These are phyloP conservation scores for Monosporascus sp. DNA, from an alignment of 2,329 filamentous ascomycete genomes.

Conservation along the genomic window DNA sequence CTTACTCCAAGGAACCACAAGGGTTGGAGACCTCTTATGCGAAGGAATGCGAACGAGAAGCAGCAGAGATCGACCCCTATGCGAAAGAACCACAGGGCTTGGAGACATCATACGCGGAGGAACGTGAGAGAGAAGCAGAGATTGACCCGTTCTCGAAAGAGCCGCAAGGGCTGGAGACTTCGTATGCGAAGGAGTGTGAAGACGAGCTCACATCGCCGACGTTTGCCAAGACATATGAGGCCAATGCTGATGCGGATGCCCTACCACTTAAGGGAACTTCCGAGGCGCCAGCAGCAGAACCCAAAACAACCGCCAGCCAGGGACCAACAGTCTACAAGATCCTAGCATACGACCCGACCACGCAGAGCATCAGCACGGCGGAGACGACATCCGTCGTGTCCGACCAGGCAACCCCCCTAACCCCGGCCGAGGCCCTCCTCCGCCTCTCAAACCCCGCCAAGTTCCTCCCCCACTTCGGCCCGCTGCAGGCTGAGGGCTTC, in stretches of 20 bases:
- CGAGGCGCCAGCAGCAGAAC: conserved; percentile 3
- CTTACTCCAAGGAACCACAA: conserved; percentile 39
- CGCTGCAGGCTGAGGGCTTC: conserved; percentile 56
- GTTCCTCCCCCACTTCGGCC: conserved; percentile 59
- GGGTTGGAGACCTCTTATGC: conserved; percentile 43
- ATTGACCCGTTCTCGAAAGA: conserved; percentile 37
- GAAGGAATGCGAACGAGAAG: conserved; percentile 28
- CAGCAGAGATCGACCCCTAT: conserved; percentile 30
- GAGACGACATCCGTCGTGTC: conserved; percentile 54
- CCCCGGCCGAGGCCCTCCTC: conserved; percentile 55
- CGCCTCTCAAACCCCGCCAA: conserved; percentile 57
- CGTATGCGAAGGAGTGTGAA: conserved; percentile 40
- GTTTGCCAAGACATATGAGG: conserved; percentile 30
- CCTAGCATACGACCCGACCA: conserved; percentile 58
- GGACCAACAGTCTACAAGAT: conserved; percentile 51
- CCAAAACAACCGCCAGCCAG: conserved; percentile 12
- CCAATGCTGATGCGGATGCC: conserved; percentile 6
- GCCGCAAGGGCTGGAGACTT: conserved; percentile 43
- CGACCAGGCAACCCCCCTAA: conserved; percentile 42
- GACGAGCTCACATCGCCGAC: conserved; percentile 28
- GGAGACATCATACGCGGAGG: conserved; percentile 41
- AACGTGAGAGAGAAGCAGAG: conserved; percentile 20
- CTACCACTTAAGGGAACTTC: conserved; percentile 4
- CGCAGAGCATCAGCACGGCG: conserved; percentile 50
- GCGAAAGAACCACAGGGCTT: conserved; percentile 42